These are phyloP conservation scores for Oryza glaberrima DNA, from an alignment of 176 grass and related monocot genomes.

Conservation along the genomic window DNA sequence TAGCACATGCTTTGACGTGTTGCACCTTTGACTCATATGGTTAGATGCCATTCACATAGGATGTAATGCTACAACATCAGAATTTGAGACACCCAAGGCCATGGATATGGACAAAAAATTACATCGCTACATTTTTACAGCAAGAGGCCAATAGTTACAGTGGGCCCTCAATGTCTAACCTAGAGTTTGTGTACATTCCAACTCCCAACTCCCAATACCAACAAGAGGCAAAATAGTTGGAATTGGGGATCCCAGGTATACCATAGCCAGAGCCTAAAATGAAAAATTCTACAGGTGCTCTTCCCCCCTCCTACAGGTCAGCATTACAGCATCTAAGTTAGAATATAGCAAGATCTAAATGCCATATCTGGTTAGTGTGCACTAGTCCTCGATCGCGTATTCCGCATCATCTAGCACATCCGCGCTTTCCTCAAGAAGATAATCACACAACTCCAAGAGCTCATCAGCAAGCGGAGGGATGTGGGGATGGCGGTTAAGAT, in stretches of 20 bases:
- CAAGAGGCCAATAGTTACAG: conserved; percentile 48
- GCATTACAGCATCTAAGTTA: conserved; percentile 45
- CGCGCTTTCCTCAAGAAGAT: conserved; percentile 47
- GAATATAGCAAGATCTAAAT: conserved; percentile 18
- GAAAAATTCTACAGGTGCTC: conserved; percentile 34
- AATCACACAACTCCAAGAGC: conserved; percentile 65
- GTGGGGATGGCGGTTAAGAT: conserved; percentile 56
- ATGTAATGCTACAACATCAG: conserved; percentile 21
- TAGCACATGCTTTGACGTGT: conserved; percentile 29
- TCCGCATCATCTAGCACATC: conserved; percentile 57
- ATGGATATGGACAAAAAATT: conserved; percentile 30
- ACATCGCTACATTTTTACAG: conserved; percentile 56
- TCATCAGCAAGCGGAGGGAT: conserved; percentile 86
- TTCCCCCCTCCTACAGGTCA: conserved; percentile 32
- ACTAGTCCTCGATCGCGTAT: conserved; percentile 54
- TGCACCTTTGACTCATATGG: background rate
- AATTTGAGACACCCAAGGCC: background rate
- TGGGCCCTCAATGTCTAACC: conserved; percentile 29
- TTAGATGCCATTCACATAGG: background rate
- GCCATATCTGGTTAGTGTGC: background rate
- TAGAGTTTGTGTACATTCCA: conserved; percentile 43
- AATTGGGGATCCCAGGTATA: conserved; percentile 31
- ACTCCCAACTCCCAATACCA: conserved; percentile 1
- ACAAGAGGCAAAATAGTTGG: conserved; percentile 32
- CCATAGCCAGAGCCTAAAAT: conserved; percentile 32